Evolutionary conservation across 2,329 filamentous ascomycete genomes (phyloP).

Genomic region (Neonectria sp.): DNA sequence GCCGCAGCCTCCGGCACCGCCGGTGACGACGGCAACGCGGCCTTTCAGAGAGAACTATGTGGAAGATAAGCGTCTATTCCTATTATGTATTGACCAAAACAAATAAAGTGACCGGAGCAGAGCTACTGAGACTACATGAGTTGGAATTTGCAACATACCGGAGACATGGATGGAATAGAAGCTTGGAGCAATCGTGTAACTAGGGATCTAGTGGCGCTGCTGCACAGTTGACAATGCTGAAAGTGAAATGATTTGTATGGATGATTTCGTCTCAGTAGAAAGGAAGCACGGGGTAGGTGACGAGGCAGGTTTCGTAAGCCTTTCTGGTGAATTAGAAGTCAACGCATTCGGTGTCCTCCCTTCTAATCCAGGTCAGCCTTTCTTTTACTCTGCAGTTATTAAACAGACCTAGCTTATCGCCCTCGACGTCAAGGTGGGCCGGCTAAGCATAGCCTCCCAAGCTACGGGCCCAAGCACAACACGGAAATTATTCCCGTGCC

Average conservation of each 20-base stretch:
- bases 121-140: neutral
- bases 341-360: neutral
- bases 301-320: neutral
- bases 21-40: constrained; percentile 60
- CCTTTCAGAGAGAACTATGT: constrained; percentile 64
- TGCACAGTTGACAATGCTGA: neutral
- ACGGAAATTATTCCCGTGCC: neutral
- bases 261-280: neutral
- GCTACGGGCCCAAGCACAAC: neutral
- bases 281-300: neutral
- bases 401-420: neutral
- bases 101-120: neutral
- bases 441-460: neutral
- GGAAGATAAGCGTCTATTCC: neutral
- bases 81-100: neutral
- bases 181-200: neutral
- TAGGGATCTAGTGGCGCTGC: neutral
- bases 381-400: neutral
- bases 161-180: neutral
- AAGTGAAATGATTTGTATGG: neutral
- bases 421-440: neutral
- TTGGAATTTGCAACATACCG: neutral
- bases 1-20: constrained; percentile 74
- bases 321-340: neutral
- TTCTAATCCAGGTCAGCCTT: neutral